Conservation (phyloP, 164 flowering plant genomes). For the grape (Vitis vinifera) region DNA sequence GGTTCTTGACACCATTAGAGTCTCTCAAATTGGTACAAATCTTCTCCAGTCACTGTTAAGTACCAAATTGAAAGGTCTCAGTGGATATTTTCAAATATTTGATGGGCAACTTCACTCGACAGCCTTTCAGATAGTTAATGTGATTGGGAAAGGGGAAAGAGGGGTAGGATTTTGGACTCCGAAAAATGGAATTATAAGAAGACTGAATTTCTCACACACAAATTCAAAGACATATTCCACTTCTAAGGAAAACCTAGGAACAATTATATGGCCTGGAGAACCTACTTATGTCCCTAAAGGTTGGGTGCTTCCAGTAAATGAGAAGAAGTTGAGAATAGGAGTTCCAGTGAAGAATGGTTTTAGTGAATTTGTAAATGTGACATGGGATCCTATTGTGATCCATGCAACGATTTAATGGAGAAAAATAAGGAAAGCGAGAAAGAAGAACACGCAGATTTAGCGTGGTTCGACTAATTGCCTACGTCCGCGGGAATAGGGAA, state of each 20-base stretch:
- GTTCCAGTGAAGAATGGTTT: constrained; percentile 41
- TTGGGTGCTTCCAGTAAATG: constrained; percentile 31
- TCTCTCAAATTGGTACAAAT: constrained; percentile 29
- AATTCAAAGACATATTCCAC: background rate
- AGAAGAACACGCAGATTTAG: too few relatives aligned
- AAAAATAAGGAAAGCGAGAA: too few relatives aligned
- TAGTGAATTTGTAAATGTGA: constrained; percentile 31
- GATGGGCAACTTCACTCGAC: constrained; percentile 34
- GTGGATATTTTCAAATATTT: constrained; percentile 34
- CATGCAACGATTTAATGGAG: too few relatives aligned
- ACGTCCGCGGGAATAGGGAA: too few relatives aligned
- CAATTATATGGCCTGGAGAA: constrained; percentile 43
- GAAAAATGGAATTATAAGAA: constrained; percentile 17
- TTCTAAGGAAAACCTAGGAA: background rate
- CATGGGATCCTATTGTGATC: constrained; percentile 1
- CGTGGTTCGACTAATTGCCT: too few relatives aligned
- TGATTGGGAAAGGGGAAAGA: constrained; percentile 28
- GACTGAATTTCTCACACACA: background rate
- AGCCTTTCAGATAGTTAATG: constrained; percentile 38
- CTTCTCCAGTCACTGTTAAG: constrained; percentile 21
- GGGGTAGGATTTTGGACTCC: constrained; percentile 42
- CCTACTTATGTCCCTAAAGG: constrained; percentile 23
- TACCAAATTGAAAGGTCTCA: constrained; percentile 29
- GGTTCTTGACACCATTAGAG: constrained; percentile 21
- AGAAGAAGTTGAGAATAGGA: constrained; percentile 33